These are phyloP conservation scores for Coprinopsis sp. DNA, from an alignment of 768 basidiomycete species.

Conservation along the genomic window DNA sequence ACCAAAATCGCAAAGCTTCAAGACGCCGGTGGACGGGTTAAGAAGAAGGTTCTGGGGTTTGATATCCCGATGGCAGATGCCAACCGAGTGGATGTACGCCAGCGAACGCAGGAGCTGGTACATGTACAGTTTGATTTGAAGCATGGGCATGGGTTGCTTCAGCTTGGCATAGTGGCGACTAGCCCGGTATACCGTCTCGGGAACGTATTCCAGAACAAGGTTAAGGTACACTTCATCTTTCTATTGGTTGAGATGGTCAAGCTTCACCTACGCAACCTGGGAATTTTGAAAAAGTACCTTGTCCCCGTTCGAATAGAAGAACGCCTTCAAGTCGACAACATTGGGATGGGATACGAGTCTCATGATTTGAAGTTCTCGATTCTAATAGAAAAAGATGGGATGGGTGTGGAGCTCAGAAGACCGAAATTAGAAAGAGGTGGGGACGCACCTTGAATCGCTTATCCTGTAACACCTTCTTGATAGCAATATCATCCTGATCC, in stretches of 20 bases:
- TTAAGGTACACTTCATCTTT: slow-evolving; percentile 99
- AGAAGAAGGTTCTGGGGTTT: slow-evolving; percentile 98
- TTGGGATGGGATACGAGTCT: slow-evolving; percentile 94
- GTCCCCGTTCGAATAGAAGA: slow-evolving; percentile 99
- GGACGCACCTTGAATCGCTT: slow-evolving; percentile 96
- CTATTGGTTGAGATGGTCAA: slow-evolving; percentile 35
- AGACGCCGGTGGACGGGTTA: slow-evolving; percentile 93
- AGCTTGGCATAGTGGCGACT: slow-evolving; percentile 99
- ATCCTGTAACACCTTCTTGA: slow-evolving; percentile 99
- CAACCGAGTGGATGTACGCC: slow-evolving; percentile 98
- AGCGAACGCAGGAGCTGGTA: slow-evolving; percentile 97
- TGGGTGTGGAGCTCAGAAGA: neutral
- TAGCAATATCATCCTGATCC: slow-evolving; percentile 86
- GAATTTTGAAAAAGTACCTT: slow-evolving; percentile 66
- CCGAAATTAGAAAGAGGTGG: slow-evolving; percentile 6
- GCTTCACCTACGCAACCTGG: slow-evolving; percentile 8
- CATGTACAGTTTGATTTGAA: slow-evolving; percentile 99
- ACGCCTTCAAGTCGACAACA: slow-evolving; percentile 95
- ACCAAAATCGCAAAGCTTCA: slow-evolving; percentile 99
- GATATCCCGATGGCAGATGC: slow-evolving; percentile 99
- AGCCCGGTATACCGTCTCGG: slow-evolving; percentile 98
- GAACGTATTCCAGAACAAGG: slow-evolving; percentile 98
- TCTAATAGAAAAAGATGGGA: slow-evolving; percentile 44
- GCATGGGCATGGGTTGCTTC: slow-evolving; percentile 99
- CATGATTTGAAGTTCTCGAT: slow-evolving; percentile 99